Evolutionary conservation across 2,329 filamentous ascomycete genomes (phyloP).

Genomic region (Sphaceloma murrayae): DNA sequence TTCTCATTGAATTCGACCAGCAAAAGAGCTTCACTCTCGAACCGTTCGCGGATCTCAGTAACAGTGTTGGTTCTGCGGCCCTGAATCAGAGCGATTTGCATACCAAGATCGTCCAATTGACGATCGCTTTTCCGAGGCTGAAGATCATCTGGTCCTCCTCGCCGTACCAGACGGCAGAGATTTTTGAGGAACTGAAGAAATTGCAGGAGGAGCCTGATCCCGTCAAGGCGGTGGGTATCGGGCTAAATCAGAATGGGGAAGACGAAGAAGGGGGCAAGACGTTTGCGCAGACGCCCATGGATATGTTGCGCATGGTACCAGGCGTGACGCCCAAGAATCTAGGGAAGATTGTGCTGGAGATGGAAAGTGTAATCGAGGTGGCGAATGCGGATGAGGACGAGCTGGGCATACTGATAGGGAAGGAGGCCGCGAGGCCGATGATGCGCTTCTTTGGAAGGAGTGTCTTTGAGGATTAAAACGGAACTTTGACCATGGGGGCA

Average conservation of each 20-base stretch:
- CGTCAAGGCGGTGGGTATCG: conserved; percentile 71
- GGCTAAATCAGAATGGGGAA: conserved; percentile 53
- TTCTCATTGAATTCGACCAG: conserved; percentile 95
- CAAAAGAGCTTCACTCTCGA: conserved; percentile 93
- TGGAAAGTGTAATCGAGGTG: conserved; percentile 68
- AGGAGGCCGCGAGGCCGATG: conserved; percentile 66
- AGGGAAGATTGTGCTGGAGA: conserved; percentile 59
- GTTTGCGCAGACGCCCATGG: conserved; percentile 78
- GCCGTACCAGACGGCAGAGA: conserved; percentile 93
- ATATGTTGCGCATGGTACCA: conserved; percentile 79
- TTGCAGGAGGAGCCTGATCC: conserved; percentile 86
- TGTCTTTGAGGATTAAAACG: conserved; percentile 48
- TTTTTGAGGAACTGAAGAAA: conserved; percentile 87
- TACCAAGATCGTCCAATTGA: conserved; percentile 82
- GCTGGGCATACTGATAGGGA: conserved; percentile 65
- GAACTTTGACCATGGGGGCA: too few species aligned
- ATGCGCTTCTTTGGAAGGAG: conserved; percentile 67
- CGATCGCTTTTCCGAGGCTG: conserved; percentile 79
- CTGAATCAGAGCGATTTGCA: conserved; percentile 66
- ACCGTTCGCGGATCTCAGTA: conserved; percentile 45
- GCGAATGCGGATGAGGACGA: conserved; percentile 75
- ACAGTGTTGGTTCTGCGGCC: conserved; percentile 53
- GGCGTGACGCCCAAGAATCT: conserved; percentile 75
- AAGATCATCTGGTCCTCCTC: conserved; percentile 89
- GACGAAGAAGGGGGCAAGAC: conserved; percentile 46